phyloP scores from a whole-genome alignment of 768 basidiomycete genomes.

The Vararia minispora region DNA sequence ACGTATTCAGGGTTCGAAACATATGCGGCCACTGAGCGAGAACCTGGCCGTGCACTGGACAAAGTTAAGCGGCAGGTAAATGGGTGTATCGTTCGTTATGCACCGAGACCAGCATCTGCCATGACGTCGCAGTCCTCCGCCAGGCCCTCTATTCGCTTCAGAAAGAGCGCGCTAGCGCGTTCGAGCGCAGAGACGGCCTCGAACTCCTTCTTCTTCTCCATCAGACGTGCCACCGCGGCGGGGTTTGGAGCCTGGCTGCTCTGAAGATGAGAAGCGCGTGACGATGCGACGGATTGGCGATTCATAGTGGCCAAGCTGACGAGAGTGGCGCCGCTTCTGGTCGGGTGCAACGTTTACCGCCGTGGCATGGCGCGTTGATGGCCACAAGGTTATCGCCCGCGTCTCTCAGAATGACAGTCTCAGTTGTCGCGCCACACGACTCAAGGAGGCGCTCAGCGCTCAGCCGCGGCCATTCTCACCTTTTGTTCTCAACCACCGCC shows the following conservation, averaged over 20 bases:
- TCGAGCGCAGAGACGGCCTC: conserved; percentile 69
- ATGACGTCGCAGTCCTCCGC: conserved; percentile 67
- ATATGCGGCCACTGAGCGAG: conserved; percentile 75
- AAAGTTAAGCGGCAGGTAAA: background rate
- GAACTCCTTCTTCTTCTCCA: conserved; percentile 74
- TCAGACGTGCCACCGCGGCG: conserved; percentile 41
- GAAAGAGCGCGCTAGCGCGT: conserved; percentile 47
- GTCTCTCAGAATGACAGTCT: no score
- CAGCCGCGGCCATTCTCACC: no score
- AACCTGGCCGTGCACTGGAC: conserved; percentile 62
- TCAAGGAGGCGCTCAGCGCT: no score
- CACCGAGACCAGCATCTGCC: conserved; percentile 68
- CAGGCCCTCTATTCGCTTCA: conserved; percentile 56
- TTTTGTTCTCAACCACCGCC: no score
- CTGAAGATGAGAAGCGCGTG: conserved; percentile 36
- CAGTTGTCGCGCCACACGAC: no score
- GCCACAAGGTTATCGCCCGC: no score
- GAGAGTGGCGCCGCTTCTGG: no score
- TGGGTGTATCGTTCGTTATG: conserved; percentile 1
- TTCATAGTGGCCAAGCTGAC: no score
- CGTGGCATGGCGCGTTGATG: no score
- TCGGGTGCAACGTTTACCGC: no score
- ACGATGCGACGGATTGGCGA: conserved; percentile 46
- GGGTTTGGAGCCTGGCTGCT: conserved; percentile 32
- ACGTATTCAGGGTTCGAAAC: conserved; percentile 65